Evolutionary conservation across 164 flowering plant species (phyloP).

Genomic region (Platanus orientalis): DNA sequence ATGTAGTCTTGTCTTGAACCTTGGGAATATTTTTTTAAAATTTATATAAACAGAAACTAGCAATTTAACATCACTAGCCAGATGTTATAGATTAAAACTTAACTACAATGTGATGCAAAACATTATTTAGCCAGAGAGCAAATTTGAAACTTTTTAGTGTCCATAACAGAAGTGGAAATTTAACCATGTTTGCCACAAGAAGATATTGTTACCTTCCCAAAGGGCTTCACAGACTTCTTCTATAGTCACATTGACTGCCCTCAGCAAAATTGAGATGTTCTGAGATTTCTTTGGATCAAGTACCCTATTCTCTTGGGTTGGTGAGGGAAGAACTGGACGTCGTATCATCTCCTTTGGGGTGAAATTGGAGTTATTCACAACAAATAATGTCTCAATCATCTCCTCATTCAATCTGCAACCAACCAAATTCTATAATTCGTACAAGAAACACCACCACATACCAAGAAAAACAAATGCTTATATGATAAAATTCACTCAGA

Average conservation of each 20-base stretch:
- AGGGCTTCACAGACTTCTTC: constrained; percentile 95
- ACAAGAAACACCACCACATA: not conserved
- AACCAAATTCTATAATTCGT: constrained; percentile 9
- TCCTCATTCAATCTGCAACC: constrained; percentile 83
- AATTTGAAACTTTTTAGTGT: too few species aligned
- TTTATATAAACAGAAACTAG: too few species aligned
- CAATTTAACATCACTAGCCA: too few species aligned
- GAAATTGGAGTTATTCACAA: constrained; percentile 20
- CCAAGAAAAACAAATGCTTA: not conserved
- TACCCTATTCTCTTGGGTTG: constrained; percentile 64
- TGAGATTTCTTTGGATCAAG: constrained; percentile 94
- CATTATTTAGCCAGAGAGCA: too few species aligned
- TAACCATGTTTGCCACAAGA: not conserved
- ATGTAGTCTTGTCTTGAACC: too few species aligned
- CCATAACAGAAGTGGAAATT: too few species aligned
- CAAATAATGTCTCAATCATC: constrained; percentile 83
- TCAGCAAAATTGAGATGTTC: constrained; percentile 72
- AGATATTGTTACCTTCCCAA: constrained; percentile 52
- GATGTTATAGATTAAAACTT: too few species aligned
- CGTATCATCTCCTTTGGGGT: constrained; percentile 43
- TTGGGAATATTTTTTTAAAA: too few species aligned
- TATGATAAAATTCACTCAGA: not conserved
- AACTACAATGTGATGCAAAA: too few species aligned
- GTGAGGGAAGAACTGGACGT: constrained; percentile 33
- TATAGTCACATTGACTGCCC: constrained; percentile 82